Percentiles rank a stretch among this genome's conserved stretches.
Conservation (phyloP, 2,329 filamentous ascomycete genomes). For the Aspergillus hortae region DNA sequence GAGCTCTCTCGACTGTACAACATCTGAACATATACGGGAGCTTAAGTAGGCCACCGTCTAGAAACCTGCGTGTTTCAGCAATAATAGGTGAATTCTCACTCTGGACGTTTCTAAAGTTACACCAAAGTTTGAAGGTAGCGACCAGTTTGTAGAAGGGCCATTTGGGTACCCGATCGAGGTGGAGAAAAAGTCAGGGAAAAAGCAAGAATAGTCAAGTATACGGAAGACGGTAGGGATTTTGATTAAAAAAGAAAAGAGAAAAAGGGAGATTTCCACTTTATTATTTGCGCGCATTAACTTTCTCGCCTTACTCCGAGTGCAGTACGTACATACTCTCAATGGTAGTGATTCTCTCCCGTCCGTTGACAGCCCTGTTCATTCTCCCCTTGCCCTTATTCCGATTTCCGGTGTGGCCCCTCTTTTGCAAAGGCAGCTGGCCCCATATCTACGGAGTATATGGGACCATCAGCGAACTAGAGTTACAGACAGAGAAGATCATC, state of each 20-base stretch:
- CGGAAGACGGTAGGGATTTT: neutral
- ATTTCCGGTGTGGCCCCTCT: neutral
- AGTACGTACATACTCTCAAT: too few species aligned
- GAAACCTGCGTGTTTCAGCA: too few species aligned
- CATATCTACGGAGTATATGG: neutral
- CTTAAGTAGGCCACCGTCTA: too few species aligned
- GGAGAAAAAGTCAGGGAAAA: slow-evolving; percentile 1
- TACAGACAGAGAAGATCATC: slow-evolving; percentile 5
- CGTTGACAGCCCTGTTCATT: neutral
- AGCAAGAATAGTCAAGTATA: neutral
- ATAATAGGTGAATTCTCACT: neutral
- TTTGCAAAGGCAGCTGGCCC: neutral
- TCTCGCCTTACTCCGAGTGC: neutral
- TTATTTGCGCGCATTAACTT: neutral
- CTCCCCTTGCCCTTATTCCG: neutral
- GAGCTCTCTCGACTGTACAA: neutral
- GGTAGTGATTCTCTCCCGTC: neutral
- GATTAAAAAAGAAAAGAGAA: neutral
- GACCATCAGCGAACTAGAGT: neutral
- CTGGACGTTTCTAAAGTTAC: neutral
- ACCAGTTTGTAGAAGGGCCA: neutral
- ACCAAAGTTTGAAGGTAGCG: neutral
- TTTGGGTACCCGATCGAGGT: slow-evolving; percentile 7
- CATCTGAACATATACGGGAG: too few species aligned
- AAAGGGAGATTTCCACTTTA: neutral